Evolutionary conservation across 2,329 filamentous ascomycete genomes (phyloP).

Genomic region (Colletotrichum navitas): DNA sequence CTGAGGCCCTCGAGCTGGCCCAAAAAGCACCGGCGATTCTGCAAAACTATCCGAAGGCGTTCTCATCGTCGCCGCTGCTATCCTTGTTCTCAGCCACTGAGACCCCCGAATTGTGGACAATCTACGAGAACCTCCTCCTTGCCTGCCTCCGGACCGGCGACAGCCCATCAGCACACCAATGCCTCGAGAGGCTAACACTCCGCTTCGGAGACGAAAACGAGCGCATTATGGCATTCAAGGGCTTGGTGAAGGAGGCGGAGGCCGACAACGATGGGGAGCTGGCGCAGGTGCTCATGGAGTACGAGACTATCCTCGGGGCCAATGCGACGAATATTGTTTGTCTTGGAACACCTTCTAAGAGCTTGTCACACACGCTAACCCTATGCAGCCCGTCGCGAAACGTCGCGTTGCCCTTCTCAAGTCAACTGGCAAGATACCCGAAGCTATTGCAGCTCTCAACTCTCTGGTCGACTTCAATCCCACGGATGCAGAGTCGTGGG

Average conservation of each 20-base stretch:
- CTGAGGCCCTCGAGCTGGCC: slow-evolving; percentile 68
- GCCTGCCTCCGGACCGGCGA: slow-evolving; percentile 88
- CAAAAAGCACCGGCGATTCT: slow-evolving; percentile 71
- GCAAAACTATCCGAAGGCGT: slow-evolving; percentile 64
- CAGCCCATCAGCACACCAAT: slow-evolving; percentile 79
- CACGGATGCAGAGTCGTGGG: slow-evolving; percentile 93
- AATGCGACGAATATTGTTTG: slow-evolving; percentile 85
- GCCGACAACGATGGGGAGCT: slow-evolving; percentile 76
- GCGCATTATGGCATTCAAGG: slow-evolving; percentile 84
- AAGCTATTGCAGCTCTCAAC: slow-evolving; percentile 81
- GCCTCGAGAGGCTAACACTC: slow-evolving; percentile 79
- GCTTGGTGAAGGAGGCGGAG: slow-evolving; percentile 86
- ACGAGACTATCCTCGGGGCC: slow-evolving; percentile 79
- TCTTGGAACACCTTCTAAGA: slow-evolving; percentile 39
- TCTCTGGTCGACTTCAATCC: slow-evolving; percentile 85
- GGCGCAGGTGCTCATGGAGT: slow-evolving; percentile 78
- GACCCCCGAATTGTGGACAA: slow-evolving; percentile 83
- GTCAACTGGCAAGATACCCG: slow-evolving; percentile 75
- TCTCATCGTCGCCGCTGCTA: slow-evolving; percentile 66
- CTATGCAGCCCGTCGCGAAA: slow-evolving; percentile 81
- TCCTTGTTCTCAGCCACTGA: slow-evolving; percentile 72
- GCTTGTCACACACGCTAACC: slow-evolving; percentile 48
- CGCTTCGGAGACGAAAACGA: slow-evolving; percentile 90
- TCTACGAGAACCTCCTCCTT: slow-evolving; percentile 88
- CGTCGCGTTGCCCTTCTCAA: slow-evolving; percentile 83